These are phyloP conservation scores for Huntiella decipiens DNA, from an alignment of 2,329 filamentous ascomycete species.

Conservation along the genomic window DNA sequence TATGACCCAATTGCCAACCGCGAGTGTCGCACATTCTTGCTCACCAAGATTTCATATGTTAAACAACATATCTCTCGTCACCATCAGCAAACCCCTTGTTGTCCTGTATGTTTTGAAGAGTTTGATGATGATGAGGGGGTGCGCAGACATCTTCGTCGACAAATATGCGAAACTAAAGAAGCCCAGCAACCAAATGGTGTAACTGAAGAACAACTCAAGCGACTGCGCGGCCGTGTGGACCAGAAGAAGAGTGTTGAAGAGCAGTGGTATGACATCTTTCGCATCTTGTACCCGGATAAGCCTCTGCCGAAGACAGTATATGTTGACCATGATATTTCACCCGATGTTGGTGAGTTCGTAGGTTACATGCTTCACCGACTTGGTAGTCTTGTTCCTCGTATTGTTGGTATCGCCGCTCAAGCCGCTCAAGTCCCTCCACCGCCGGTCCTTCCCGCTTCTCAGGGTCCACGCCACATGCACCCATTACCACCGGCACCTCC, in stretches of 20 bases:
- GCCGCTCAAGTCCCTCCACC: neutral
- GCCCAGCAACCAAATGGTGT: slow-evolving; percentile 12
- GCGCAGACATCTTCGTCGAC: slow-evolving; percentile 12
- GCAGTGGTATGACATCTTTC: slow-evolving; percentile 15
- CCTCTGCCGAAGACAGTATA: slow-evolving; percentile 13
- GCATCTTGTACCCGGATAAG: slow-evolving; percentile 13
- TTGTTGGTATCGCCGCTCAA: neutral
- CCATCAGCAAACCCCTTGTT: slow-evolving; percentile 14
- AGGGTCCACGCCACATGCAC: neutral
- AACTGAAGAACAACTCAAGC: slow-evolving; percentile 13
- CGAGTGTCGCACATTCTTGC: slow-evolving; percentile 13
- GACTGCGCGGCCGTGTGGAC: slow-evolving; percentile 12
- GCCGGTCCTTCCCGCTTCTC: neutral
- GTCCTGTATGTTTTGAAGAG: slow-evolving; percentile 13
- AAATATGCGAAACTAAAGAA: slow-evolving; percentile 8
- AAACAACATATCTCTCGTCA: slow-evolving; percentile 15
- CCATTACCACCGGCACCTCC: neutral
- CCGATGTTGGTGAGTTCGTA: slow-evolving; percentile 12
- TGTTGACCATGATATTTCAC: slow-evolving; percentile 13
- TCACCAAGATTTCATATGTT: slow-evolving; percentile 15
- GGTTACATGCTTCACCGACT: slow-evolving; percentile 10
- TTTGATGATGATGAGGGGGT: slow-evolving; percentile 12
- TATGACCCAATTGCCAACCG: slow-evolving; percentile 13
- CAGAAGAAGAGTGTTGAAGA: slow-evolving; percentile 13
- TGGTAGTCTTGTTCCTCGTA: neutral